phyloP scores from a whole-genome alignment of 1,284 basidiomycete genomes.

The Ceratobasidium sp. region DNA sequence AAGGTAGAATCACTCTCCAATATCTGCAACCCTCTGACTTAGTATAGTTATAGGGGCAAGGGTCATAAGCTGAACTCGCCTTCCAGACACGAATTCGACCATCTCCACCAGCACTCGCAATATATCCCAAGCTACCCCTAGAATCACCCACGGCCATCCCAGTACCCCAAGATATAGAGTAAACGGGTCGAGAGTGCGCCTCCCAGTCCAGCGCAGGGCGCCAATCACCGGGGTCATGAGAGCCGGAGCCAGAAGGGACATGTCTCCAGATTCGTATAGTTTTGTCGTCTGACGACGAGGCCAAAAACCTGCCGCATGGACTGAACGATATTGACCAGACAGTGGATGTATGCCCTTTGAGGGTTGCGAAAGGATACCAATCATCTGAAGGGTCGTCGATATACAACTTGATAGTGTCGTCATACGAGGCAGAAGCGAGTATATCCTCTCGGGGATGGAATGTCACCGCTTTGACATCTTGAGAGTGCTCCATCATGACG shows the following conservation, averaged over 20 bases:
- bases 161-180: slow-evolving; percentile 79
- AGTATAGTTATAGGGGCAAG: slow-evolving; percentile 15
- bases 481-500: slow-evolving; percentile 96
- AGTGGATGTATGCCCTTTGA: slow-evolving; percentile 84
- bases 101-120: slow-evolving; percentile 64
- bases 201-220: slow-evolving; percentile 56
- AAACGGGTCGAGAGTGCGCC: slow-evolving; percentile 67
- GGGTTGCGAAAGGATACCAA: slow-evolving; percentile 89
- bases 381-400: slow-evolving; percentile 94
- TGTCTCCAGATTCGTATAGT: slow-evolving; percentile 78
- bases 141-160: slow-evolving; percentile 41
- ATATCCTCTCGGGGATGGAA: slow-evolving; percentile 99
- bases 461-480: slow-evolving; percentile 94
- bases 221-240: slow-evolving; percentile 48
- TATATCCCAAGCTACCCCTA: slow-evolving; percentile 55
- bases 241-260: slow-evolving; percentile 46
- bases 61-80: slow-evolving; percentile 47
- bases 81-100: slow-evolving; percentile 63
- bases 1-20: slow-evolving; percentile 41
- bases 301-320: slow-evolving; percentile 84
- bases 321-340: slow-evolving; percentile 92
- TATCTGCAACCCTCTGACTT: slow-evolving; percentile 42
- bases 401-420: slow-evolving; percentile 95
- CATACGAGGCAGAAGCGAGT: slow-evolving; percentile 96
- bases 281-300: slow-evolving; percentile 82